These are phyloP conservation scores for Macrolepiota fuliginosa DNA, from an alignment of 768 basidiomycete genomes.

Conservation along the genomic window DNA sequence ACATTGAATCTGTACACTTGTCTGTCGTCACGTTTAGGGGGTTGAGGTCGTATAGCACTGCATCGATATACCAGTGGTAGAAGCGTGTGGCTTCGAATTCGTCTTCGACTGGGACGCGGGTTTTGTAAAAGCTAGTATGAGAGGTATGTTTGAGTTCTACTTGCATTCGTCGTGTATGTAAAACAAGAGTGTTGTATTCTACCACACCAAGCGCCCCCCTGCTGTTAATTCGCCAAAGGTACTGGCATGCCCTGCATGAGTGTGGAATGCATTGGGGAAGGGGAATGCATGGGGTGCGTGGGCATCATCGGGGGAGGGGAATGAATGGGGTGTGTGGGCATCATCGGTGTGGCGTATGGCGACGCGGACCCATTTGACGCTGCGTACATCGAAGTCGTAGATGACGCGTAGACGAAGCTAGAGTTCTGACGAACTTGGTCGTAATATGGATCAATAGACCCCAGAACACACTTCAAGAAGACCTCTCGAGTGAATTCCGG, in stretches of 20 bases:
- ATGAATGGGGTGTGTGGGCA: not conserved
- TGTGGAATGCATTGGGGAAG: not conserved
- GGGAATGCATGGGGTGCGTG: not conserved
- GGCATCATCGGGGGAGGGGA: not conserved
- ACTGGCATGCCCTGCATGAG: not conserved
- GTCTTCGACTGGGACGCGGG: conserved; percentile 59
- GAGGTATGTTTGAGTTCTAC: conserved; percentile 84
- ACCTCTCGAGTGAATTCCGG: conserved; percentile 9
- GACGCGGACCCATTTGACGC: not conserved
- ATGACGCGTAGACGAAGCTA: not conserved
- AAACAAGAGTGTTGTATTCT: not conserved
- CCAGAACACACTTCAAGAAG: conserved; percentile 10
- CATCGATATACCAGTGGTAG: conserved; percentile 91
- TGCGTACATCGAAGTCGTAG: not conserved
- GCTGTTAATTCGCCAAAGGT: not conserved
- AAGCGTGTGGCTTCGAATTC: no score
- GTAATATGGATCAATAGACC: conserved; percentile 11
- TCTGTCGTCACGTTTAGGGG: conserved; percentile 83
- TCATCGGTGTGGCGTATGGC: not conserved
- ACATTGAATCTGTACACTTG: conserved; percentile 72
- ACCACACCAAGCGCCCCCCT: not conserved
- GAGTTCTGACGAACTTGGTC: not conserved
- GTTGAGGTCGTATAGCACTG: conserved; percentile 70
- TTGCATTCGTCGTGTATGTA: conserved; percentile 20
- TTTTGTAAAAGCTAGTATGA: conserved; percentile 85